Evolutionary conservation across 2,329 filamentous ascomycete genomes (phyloP).

Genomic region (Corynespora cassiicola): DNA sequence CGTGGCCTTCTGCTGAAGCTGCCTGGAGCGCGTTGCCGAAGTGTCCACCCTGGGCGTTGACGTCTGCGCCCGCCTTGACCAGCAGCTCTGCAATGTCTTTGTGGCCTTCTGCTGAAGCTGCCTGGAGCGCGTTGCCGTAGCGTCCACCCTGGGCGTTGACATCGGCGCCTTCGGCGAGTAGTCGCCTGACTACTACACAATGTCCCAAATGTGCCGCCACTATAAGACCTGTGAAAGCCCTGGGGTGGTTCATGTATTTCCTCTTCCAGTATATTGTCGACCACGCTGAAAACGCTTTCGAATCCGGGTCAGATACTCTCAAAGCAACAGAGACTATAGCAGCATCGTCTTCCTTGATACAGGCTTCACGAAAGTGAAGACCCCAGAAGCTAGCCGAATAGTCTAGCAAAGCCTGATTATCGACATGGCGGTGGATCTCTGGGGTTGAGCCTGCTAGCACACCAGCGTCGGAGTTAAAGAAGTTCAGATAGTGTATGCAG

Average conservation of each 20-base stretch:
- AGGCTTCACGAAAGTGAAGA: conserved; percentile 15
- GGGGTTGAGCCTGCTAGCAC: conserved; percentile 1
- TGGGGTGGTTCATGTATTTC: background rate
- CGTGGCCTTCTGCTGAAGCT: too few species aligned
- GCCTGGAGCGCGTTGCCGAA: too few species aligned
- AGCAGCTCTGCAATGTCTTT: too few species aligned
- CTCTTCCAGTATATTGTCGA: conserved; percentile 10
- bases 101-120: too few species aligned
- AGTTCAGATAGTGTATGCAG: conserved; percentile 17
- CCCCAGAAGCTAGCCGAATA: conserved; percentile 16
- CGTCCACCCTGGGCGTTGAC: too few species aligned
- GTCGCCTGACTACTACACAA: conserved; percentile 1
- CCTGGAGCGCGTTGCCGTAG: conserved; percentile 8
- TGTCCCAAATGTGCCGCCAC: conserved; percentile 6
- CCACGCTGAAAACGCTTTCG: conserved; percentile 10
- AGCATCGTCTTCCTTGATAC: conserved; percentile 7
- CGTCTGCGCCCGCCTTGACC: too few species aligned
- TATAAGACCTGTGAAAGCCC: background rate
- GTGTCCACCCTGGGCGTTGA: too few species aligned
- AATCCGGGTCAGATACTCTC: conserved; percentile 12
- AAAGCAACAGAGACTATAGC: conserved; percentile 10
- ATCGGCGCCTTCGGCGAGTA: conserved; percentile 4
- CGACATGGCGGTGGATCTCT: background rate
- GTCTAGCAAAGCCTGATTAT: conserved; percentile 6
- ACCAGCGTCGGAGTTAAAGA: conserved; percentile 10